phyloP scores from a whole-genome alignment of 306 rosid genomes.

The Ormosia emarginata region DNA sequence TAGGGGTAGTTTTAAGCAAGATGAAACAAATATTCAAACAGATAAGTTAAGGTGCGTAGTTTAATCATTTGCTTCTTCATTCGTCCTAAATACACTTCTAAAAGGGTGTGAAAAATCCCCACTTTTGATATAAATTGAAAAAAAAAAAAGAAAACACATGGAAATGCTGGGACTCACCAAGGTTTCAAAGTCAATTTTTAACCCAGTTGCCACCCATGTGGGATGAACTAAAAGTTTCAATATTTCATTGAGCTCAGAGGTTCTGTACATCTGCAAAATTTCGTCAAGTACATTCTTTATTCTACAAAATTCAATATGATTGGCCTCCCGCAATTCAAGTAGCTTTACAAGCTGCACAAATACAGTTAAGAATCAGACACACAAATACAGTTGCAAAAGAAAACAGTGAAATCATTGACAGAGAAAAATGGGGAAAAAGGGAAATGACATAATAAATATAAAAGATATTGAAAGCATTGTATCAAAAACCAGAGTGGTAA shows the following conservation, averaged over 20 bases:
- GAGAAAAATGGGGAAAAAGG: background rate
- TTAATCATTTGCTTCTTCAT: background rate
- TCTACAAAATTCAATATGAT: constrained; percentile 91
- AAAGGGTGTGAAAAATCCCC: background rate
- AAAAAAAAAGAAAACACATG: background rate
- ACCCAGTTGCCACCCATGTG: constrained; percentile 87
- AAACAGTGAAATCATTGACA: background rate
- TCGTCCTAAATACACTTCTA: background rate
- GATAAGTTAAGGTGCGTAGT: background rate
- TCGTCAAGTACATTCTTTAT: constrained; percentile 86
- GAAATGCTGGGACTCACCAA: constrained; percentile 55
- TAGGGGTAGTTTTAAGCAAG: background rate
- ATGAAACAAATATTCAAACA: background rate
- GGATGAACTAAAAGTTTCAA: constrained; percentile 80
- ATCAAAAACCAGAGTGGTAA: background rate
- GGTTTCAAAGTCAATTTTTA: constrained; percentile 69
- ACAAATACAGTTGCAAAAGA: constrained; percentile 5
- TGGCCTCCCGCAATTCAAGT: constrained; percentile 91
- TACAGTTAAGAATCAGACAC: constrained; percentile 23
- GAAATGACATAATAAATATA: background rate
- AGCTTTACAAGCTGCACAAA: constrained; percentile 88
- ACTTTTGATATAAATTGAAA: background rate
- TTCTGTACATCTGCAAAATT: constrained; percentile 66
- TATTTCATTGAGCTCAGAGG: constrained; percentile 62
- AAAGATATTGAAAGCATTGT: background rate